Evolutionary conservation across 441 rosid species (phyloP).

Genomic region (Populus trichocarpa): DNA sequence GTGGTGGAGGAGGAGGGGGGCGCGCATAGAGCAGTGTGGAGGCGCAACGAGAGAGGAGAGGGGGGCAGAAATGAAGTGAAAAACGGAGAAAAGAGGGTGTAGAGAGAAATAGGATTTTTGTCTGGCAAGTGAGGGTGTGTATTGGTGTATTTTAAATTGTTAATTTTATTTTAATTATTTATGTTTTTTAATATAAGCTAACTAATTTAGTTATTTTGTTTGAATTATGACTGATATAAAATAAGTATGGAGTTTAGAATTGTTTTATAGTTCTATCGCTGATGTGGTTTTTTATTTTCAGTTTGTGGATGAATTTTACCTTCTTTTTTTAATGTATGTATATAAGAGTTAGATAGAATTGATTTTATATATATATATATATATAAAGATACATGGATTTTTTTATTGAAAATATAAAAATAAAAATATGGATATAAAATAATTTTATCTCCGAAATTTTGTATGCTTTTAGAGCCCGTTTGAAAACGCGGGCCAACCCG

Average conservation of each 20-base stretch:
- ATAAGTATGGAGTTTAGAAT: background rate
- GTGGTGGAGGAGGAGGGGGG: slow-evolving; percentile 13
- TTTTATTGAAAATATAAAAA: too few relatives aligned
- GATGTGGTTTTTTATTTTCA: background rate
- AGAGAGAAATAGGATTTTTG: slow-evolving; percentile 3
- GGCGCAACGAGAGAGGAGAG: slow-evolving; percentile 2
- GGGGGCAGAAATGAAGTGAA: background rate
- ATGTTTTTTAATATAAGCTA: too few relatives aligned
- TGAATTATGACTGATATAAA: background rate
- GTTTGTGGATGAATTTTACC: too few relatives aligned
- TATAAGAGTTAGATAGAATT: too few relatives aligned
- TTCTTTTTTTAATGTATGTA: too few relatives aligned
- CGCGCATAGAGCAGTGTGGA: slow-evolving; percentile 23
- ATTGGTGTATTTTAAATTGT: background rate
- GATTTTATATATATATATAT: too few relatives aligned
- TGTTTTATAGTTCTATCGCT: background rate
- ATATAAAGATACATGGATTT: too few relatives aligned
- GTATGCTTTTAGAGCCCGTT: too few relatives aligned
- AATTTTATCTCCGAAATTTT: too few relatives aligned
- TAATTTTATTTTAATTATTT: too few relatives aligned
- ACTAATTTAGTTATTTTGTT: background rate
- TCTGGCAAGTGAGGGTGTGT: background rate
- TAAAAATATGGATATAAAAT: too few relatives aligned
- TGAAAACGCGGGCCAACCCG: too few relatives aligned
- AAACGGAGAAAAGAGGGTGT: background rate